A percentile compares a stretch with the other conserved stretches of the same genome.
Conservation (phyloP, 106 monocot genomes). For the Phalaenopsis aphrodite region DNA sequence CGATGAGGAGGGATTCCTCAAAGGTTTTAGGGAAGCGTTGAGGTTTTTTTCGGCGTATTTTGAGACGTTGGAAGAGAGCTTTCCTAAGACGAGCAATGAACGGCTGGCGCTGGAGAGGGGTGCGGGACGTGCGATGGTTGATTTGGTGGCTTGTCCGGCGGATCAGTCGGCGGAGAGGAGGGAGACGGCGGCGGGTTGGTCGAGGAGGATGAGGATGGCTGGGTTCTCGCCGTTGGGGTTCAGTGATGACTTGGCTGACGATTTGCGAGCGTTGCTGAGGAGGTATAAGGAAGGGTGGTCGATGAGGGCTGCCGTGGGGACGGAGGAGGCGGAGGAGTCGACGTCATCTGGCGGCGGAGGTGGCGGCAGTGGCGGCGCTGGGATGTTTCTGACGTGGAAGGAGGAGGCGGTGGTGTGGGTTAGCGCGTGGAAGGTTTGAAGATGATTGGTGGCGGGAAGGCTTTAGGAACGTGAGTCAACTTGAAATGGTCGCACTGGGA, state of each 20-base stretch:
- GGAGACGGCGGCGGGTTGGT: slow-evolving; percentile 56
- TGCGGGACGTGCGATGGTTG: slow-evolving; percentile 60
- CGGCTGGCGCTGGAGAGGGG: slow-evolving; percentile 56
- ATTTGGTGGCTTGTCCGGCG: slow-evolving; percentile 56
- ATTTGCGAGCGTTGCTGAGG: slow-evolving; percentile 57
- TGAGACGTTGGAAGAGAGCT: slow-evolving; percentile 69
- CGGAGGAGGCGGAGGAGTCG: slow-evolving; percentile 23
- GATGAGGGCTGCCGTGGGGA: slow-evolving; percentile 16
- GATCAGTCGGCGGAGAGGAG: slow-evolving; percentile 50
- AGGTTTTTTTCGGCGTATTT: slow-evolving; percentile 59
- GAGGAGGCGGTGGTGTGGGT: slow-evolving; percentile 75
- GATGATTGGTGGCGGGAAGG: slow-evolving; percentile 14
- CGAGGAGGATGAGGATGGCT: slow-evolving; percentile 31
- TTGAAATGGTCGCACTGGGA: slow-evolving; percentile 13
- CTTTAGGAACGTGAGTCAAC: neutral
- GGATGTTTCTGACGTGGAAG: slow-evolving; percentile 64
- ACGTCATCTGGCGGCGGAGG: slow-evolving; percentile 10
- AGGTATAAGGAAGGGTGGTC: slow-evolving; percentile 74
- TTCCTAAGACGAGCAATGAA: slow-evolving; percentile 75
- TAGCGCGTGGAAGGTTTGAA: slow-evolving; percentile 52
- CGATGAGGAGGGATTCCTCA: slow-evolving; percentile 33
- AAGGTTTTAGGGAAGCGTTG: slow-evolving; percentile 37
- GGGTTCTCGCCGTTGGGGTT: slow-evolving; percentile 46
- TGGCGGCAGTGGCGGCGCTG: slow-evolving; percentile 18
- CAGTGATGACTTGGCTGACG: slow-evolving; percentile 72